These are phyloP conservation scores for Poa annua DNA, from an alignment of 176 grass and related monocot species.

Conservation along the genomic window DNA sequence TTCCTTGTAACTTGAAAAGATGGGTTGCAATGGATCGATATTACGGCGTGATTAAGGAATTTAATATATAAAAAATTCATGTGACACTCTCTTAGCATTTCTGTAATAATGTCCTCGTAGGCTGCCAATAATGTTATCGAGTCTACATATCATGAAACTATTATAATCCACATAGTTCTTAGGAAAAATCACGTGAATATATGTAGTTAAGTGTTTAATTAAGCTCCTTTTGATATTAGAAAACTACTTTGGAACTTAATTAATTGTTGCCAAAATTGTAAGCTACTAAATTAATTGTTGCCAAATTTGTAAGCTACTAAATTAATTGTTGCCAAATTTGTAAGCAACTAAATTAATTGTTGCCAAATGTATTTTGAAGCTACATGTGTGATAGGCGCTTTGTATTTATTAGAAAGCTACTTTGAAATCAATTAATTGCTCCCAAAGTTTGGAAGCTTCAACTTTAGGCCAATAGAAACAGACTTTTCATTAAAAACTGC, in stretches of 20 bases:
- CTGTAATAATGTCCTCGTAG: background rate
- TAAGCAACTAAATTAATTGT: background rate
- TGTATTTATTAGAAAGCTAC: background rate
- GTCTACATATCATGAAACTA: background rate
- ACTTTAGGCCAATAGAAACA: background rate
- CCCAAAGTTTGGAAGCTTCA: background rate
- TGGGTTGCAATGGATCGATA: background rate
- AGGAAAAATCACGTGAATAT: background rate
- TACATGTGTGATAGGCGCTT: background rate
- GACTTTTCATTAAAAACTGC: background rate
- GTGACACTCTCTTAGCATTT: background rate
- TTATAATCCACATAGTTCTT: background rate
- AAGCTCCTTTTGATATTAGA: background rate
- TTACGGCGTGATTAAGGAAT: background rate
- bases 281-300: no score
- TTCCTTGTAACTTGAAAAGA: background rate
- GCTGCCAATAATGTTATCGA: background rate
- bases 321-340: background rate
- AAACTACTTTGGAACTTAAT: background rate
- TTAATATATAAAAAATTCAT: background rate
- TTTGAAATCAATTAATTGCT: background rate
- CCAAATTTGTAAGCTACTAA: no score
- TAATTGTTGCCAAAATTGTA: no score
- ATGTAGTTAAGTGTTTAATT: background rate
- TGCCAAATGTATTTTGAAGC: background rate